phyloP scores from a whole-genome alignment of 495 filamentous ascomycete species.

The Apiosordaria backusii region DNA sequence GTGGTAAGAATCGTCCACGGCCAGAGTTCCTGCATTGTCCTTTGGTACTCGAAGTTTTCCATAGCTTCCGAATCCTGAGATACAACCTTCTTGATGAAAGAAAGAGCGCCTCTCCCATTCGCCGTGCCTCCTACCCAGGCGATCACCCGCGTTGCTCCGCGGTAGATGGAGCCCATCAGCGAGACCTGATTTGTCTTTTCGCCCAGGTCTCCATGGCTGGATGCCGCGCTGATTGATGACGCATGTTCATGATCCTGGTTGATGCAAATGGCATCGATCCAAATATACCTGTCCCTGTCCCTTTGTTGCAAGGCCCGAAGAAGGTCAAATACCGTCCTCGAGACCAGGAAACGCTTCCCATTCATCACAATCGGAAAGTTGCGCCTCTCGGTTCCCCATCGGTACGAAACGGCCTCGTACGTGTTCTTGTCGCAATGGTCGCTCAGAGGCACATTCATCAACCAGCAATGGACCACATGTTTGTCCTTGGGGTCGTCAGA shows the following conservation, averaged over 20 bases:
- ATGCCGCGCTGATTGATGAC: no score
- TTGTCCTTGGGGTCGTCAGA: no score
- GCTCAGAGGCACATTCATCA: neutral
- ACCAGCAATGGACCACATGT: neutral
- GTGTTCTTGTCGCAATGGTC: neutral
- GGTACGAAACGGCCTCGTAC: neutral
- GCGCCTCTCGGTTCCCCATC: neutral
- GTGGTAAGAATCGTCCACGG: neutral
- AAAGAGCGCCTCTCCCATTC: neutral
- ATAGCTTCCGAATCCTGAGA: neutral
- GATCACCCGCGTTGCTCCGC: neutral
- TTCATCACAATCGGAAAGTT: neutral
- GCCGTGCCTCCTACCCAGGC: neutral
- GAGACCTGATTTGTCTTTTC: neutral
- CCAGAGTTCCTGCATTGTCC: neutral
- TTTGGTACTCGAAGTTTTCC: neutral
- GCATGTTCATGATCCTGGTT: neutral
- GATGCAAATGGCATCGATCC: neutral
- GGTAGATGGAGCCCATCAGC: neutral
- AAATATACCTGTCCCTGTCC: neutral
- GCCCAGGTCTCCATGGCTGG: no score
- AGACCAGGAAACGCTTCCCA: neutral
- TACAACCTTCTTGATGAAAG: neutral
- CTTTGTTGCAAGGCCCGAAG: neutral
- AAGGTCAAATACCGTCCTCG: neutral